These are phyloP conservation scores for Auriscalpium vulgare DNA, from an alignment of 768 basidiomycete species.

Conservation along the genomic window DNA sequence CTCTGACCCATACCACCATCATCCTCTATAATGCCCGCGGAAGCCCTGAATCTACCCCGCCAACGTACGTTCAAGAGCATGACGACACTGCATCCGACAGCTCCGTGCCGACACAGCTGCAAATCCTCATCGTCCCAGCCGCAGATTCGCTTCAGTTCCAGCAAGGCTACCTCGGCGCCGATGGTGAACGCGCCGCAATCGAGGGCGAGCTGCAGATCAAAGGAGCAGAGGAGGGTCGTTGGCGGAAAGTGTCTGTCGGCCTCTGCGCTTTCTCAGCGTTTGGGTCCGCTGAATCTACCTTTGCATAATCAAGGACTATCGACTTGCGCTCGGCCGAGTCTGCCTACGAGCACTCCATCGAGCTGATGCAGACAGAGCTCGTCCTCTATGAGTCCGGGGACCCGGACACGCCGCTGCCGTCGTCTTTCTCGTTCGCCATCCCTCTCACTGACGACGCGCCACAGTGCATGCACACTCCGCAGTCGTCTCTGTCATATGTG, in stretches of 20 bases:
- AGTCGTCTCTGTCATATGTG: constrained; percentile 64
- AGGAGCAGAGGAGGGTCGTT: constrained; percentile 44
- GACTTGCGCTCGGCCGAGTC: constrained; percentile 61
- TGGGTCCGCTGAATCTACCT: constrained; percentile 10
- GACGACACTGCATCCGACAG: not conserved
- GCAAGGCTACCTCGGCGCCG: constrained; percentile 78
- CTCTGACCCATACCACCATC: not conserved
- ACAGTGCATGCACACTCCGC: constrained; percentile 70
- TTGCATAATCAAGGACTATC: constrained; percentile 40
- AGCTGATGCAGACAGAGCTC: constrained; percentile 51
- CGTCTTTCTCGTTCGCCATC: constrained; percentile 73
- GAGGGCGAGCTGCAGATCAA: constrained; percentile 88
- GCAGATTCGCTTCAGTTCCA: constrained; percentile 71
- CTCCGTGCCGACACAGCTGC: constrained; percentile 28
- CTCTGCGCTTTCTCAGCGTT: constrained; percentile 6
- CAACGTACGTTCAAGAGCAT: constrained; percentile 10
- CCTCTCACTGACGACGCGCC: constrained; percentile 75
- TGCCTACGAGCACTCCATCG: constrained; percentile 53
- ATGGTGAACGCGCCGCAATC: constrained; percentile 73
- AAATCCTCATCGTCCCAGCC: constrained; percentile 70
- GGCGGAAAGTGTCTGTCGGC: constrained; percentile 66
- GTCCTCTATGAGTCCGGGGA: constrained; percentile 42
- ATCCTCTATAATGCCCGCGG: constrained; percentile 5
- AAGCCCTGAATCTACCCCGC: constrained; percentile 2
- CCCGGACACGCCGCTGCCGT: constrained; percentile 37